phyloP scores from a whole-genome alignment of 2,329 filamentous ascomycete genomes.

The Aspergillus intermedius region DNA sequence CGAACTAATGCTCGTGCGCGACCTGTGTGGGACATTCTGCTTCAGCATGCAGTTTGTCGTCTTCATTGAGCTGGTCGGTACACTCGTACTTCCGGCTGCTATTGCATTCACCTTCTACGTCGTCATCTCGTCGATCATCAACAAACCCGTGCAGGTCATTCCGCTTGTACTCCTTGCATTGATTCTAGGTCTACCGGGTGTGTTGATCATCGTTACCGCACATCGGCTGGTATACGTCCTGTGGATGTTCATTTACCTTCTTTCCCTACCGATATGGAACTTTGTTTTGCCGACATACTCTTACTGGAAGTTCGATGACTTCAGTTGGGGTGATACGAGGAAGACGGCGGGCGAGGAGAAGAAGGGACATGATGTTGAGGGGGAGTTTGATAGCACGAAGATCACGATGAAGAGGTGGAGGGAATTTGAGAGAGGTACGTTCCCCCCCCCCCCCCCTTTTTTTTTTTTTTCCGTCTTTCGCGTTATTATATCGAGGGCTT shows the following conservation, averaged over 20 bases:
- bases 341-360: constrained; percentile 90
- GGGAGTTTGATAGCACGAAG: constrained; percentile 96
- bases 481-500: not conserved
- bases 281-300: constrained; percentile 89
- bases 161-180: constrained; percentile 81
- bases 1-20: constrained; percentile 90
- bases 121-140: constrained; percentile 78
- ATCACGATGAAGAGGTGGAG: constrained; percentile 99
- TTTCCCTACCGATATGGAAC: constrained; percentile 95
- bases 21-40: constrained; percentile 97
- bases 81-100: constrained; percentile 87
- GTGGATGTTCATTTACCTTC: constrained; percentile 95
- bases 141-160: constrained; percentile 72
- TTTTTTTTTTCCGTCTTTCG: not conserved
- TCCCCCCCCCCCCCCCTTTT: not conserved
- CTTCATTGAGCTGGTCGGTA: constrained; percentile 90
- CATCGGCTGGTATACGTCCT: constrained; percentile 85
- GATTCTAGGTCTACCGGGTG: constrained; percentile 85
- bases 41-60: constrained; percentile 99
- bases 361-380: constrained; percentile 77
- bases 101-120: constrained; percentile 97
- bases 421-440: constrained; percentile 76
- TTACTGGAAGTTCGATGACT: constrained; percentile 99
- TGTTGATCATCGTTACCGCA: constrained; percentile 88
- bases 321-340: constrained; percentile 96